Evolutionary conservation across 2,329 filamentous ascomycete genomes (phyloP), one percentile per base, ranked within the genome.

Genomic region (Fusarium secorum): DNA sequence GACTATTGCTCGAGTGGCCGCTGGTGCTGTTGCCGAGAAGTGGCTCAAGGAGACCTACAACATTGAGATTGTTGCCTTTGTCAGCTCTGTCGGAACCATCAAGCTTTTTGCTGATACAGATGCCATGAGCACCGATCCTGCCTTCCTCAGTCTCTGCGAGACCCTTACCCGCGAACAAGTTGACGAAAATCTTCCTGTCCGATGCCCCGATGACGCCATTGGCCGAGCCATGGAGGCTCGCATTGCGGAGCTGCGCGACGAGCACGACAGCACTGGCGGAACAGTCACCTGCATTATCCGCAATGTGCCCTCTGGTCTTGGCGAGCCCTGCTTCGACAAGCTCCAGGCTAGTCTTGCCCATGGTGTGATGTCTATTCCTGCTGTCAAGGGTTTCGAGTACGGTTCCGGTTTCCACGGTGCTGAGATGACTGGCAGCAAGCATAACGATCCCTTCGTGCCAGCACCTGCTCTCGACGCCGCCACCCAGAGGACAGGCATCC

Each of bases 251-350:
- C 95, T 92, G 83, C 87, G 91, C 60, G 93, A 97, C 75, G 86
- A 85, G 64, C 82, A 93, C 64, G 95, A 98, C 84, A 95, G 92
- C 83, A 98, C 97, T 73, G 96, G 96, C 64, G 96, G 96, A 67
- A 97, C 94, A 17, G 94, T 98, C 22, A 97, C 94, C 48, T 98
- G 95, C 76, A 93, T 98, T 41, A 94, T 98, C 78, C 89, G 93
- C 71, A 95, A 97, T 77, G 89, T 90, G 11, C 96, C 95, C 32
- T 88, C 89, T 42, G 95, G 95, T 0, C 87, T 98, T 5, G 96
- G 96, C 65, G 96, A 98, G 86, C 96, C 95, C 2, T 93, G 90
- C 81, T 98, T 99, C 81, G 93, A 97, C 82, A 98, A 98, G 85
- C 87, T 98, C 46, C 95, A 99, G 85, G 96, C 96, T 11, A 89